phyloP scores from a whole-genome alignment of 2,329 filamentous ascomycete species.

The Plenodomus biglobosus region DNA sequence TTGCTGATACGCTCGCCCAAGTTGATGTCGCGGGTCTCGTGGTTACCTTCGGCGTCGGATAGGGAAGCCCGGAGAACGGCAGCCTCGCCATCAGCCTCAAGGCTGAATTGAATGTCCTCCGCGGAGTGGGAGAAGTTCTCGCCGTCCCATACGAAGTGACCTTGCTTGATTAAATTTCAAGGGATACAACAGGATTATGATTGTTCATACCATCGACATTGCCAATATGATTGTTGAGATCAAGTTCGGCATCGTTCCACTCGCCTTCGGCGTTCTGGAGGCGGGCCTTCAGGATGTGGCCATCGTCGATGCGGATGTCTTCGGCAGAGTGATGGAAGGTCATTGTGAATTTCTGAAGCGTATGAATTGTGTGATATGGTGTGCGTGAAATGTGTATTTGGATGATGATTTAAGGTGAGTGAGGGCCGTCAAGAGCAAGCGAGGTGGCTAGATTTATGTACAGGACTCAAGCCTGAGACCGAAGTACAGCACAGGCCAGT shows the following conservation, averaged over 20 bases:
- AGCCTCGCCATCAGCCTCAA: constrained; percentile 55
- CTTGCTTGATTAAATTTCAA: constrained; percentile 18
- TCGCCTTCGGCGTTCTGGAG: constrained; percentile 50
- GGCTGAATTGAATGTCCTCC: constrained; percentile 50
- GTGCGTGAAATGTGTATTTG: neutral
- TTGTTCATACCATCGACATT: constrained; percentile 52
- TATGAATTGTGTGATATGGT: neutral
- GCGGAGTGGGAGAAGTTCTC: constrained; percentile 53
- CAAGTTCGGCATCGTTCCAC: constrained; percentile 48
- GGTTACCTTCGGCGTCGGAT: constrained; percentile 48
- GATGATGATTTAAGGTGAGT: neutral
- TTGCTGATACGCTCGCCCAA: constrained; percentile 59
- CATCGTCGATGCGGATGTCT: constrained; percentile 54
- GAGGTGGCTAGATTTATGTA: neutral
- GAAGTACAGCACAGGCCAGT: neutral
- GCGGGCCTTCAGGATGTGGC: constrained; percentile 52
- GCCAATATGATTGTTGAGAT: constrained; percentile 56
- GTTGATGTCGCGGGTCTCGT: constrained; percentile 53
- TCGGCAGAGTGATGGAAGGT: constrained; percentile 54
- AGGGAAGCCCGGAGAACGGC: constrained; percentile 59
- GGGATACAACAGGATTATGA: too few relatives aligned
- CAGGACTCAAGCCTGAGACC: neutral
- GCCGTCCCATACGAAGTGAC: constrained; percentile 52
- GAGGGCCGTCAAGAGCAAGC: neutral
- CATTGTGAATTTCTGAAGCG: constrained; percentile 17